phyloP scores from a whole-genome alignment of 371 early-diverging fungal species.

The Rhizopus stolonifer region DNA sequence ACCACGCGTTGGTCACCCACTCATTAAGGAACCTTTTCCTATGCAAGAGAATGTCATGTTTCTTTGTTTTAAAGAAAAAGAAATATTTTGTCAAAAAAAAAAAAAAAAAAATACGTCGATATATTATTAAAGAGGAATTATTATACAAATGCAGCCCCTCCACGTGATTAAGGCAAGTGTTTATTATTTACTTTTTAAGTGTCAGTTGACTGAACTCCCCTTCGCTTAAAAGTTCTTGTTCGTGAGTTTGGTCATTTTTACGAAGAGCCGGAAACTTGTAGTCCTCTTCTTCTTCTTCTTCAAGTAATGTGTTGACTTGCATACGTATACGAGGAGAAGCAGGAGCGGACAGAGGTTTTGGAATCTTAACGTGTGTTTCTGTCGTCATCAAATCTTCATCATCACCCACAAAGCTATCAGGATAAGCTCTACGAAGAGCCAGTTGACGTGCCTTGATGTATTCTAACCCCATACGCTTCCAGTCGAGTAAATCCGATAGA shows the following conservation, averaged over 20 bases:
- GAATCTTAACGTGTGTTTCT: constrained; percentile 58
- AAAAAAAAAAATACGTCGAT: no score
- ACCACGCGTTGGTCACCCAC: no score
- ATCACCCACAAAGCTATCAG: constrained; percentile 74
- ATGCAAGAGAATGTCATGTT: no score
- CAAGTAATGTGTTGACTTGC: constrained; percentile 21
- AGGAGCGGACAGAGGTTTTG: constrained; percentile 78
- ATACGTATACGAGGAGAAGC: constrained; percentile 66
- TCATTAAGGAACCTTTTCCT: no score
- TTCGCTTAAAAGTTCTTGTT: constrained; percentile 47
- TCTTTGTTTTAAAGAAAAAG: no score
- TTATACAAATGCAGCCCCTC: no score
- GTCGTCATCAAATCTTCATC: constrained; percentile 40
- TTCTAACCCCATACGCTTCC: constrained; percentile 97
- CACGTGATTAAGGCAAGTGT: no score
- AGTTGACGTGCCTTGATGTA: constrained; percentile 95
- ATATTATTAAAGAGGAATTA: no score
- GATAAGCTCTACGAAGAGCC: constrained; percentile 89
- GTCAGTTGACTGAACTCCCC: constrained; percentile 45
- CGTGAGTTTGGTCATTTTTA: constrained; percentile 23
- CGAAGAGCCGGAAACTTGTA: constrained; percentile 33
- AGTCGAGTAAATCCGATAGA: constrained; percentile 91
- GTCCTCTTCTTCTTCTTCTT: constrained; percentile 40
- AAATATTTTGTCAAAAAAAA: no score
- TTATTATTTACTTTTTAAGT: constrained; percentile 21